phyloP scores from a whole-genome alignment of 192 early-diverging fungal species.

The Chytriomyces confervae region DNA sequence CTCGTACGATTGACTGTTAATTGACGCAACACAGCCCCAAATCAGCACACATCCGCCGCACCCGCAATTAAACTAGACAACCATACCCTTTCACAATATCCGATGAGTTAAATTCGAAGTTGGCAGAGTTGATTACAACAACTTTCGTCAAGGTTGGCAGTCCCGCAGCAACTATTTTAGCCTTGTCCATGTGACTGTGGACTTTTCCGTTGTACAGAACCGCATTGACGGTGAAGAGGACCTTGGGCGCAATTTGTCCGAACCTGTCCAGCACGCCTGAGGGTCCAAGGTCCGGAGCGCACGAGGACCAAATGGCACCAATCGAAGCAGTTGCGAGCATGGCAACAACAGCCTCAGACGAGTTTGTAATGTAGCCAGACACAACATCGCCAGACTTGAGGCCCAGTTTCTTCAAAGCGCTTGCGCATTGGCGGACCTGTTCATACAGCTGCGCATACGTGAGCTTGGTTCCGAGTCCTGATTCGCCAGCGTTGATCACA shows the following conservation, averaged over 20 bases:
- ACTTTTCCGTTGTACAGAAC: constrained; percentile 90
- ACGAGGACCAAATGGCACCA: constrained; percentile 91
- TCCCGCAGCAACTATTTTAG: constrained; percentile 72
- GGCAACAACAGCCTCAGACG: constrained; percentile 77
- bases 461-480: constrained; percentile 35
- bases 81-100: constrained; percentile 44
- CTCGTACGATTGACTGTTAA: constrained; percentile 26
- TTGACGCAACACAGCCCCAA: constrained; percentile 9
- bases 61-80: neutral
- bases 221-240: constrained; percentile 89
- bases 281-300: constrained; percentile 93
- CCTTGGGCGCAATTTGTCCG: constrained; percentile 86
- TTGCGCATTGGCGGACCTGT: constrained; percentile 71
- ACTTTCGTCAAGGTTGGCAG: constrained; percentile 11
- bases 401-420: constrained; percentile 74
- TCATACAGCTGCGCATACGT: constrained; percentile 77
- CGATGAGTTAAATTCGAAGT: constrained; percentile 27
- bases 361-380: constrained; percentile 89
- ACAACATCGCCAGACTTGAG: constrained; percentile 83
- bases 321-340: constrained; percentile 70
- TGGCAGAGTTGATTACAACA: constrained; percentile 75
- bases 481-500: constrained; percentile 55
- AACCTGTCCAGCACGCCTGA: constrained; percentile 92
- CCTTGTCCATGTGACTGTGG: constrained; percentile 80
- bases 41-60: neutral